phyloP scores from a whole-genome alignment of 805 yeast species.

The Lipomyces mesembrius region DNA sequence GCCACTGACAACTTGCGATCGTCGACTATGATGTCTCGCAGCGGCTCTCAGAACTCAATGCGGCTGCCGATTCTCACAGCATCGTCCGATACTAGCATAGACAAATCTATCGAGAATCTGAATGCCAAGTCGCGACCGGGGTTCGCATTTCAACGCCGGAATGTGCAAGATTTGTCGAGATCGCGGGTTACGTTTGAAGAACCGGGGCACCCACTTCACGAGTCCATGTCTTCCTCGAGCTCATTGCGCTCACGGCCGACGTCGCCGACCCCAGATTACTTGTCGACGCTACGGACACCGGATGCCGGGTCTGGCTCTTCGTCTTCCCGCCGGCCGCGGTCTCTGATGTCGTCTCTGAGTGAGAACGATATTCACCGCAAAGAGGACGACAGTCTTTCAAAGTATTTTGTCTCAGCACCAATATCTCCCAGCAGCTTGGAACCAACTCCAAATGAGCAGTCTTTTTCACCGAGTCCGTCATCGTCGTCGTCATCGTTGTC shows the following conservation, averaged over 20 bases:
- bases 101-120: not conserved
- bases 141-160: slow-evolving; percentile 22
- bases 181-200: slow-evolving; percentile 37
- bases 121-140: not conserved
- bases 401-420: slow-evolving; percentile 19
- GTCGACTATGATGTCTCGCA: not conserved
- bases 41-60: slow-evolving; percentile 1
- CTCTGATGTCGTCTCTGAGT: slow-evolving; percentile 31
- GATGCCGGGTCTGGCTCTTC: not conserved
- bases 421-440: slow-evolving; percentile 15
- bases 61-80: not conserved
- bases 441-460: slow-evolving; percentile 9
- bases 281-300: slow-evolving; percentile 7
- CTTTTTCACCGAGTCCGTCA: slow-evolving; percentile 31
- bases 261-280: slow-evolving; percentile 17
- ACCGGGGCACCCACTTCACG: slow-evolving; percentile 34
- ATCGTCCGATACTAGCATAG: not conserved
- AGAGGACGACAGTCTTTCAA: not conserved
- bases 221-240: slow-evolving; percentile 15
- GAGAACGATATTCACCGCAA: slow-evolving; percentile 25
- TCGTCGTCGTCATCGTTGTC: slow-evolving; percentile 29
- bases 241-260: slow-evolving; percentile 22
- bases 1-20: slow-evolving; percentile 10
- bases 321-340: slow-evolving; percentile 23
- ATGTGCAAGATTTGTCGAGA: slow-evolving; percentile 32